A percentile compares a stretch with the other conserved stretches of the same genome.
Conservation (phyloP, 768 basidiomycete species). For the Mycena haematopus region DNA sequence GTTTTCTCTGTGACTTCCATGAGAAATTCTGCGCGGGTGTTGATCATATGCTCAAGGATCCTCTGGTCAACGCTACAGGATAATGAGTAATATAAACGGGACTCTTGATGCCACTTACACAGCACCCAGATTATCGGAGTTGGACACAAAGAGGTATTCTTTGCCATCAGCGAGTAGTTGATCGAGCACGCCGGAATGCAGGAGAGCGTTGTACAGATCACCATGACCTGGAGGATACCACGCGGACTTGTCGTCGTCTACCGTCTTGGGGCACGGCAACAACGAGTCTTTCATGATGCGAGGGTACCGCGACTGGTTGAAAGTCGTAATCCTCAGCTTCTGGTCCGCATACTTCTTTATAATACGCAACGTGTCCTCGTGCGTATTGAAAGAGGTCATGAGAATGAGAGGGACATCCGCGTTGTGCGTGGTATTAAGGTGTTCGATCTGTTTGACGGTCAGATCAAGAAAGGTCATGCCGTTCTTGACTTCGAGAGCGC, state of each 20-base stretch:
- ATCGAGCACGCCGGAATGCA: constrained; percentile 90
- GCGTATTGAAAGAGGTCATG: constrained; percentile 99
- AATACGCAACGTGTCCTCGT: constrained; percentile 94
- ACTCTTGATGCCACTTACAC: constrained; percentile 55
- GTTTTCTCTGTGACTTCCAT: constrained; percentile 98
- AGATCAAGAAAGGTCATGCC: constrained; percentile 98
- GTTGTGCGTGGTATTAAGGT: constrained; percentile 82
- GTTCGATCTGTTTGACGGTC: constrained; percentile 92
- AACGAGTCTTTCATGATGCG: constrained; percentile 91
- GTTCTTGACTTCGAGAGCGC: constrained; percentile 93
- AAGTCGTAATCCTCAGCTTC: constrained; percentile 88
- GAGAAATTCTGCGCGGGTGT: constrained; percentile 83
- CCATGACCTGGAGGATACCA: constrained; percentile 99
- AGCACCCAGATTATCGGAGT: constrained; percentile 96
- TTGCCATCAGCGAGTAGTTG: constrained; percentile 90
- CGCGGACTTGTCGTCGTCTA: constrained; percentile 81
- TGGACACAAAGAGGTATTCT: constrained; percentile 96
- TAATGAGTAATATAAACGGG: neutral
- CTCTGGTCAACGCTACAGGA: constrained; percentile 70
- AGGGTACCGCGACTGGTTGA: constrained; percentile 95
- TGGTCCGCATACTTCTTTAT: constrained; percentile 96
- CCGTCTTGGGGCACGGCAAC: constrained; percentile 80
- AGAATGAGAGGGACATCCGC: constrained; percentile 94
- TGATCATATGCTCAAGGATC: constrained; percentile 87
- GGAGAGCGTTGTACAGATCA: constrained; percentile 91